Conservation (phyloP, 2,329 filamentous ascomycete species). For the Microsporum audouinii region DNA sequence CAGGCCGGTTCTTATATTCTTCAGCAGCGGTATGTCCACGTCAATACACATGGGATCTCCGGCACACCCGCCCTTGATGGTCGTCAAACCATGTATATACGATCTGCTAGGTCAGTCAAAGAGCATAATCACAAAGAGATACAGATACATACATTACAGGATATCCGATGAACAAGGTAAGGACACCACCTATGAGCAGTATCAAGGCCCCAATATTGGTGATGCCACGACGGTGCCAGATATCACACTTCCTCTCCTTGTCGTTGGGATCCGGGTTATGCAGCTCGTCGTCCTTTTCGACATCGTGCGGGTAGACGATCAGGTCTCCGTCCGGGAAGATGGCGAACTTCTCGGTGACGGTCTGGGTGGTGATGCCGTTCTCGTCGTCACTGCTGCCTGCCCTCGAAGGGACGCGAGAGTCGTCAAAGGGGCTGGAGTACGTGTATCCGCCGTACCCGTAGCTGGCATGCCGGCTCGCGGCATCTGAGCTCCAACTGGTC, state of each 20-base stretch:
- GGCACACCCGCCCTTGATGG: slow-evolving; percentile 20
- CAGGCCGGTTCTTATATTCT: slow-evolving; percentile 49
- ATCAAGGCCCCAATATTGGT: slow-evolving; percentile 53
- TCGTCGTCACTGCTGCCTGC: slow-evolving; percentile 54
- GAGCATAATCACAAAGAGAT: background rate
- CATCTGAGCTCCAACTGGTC: slow-evolving; percentile 55
- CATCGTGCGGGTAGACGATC: slow-evolving; percentile 57
- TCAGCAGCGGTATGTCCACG: slow-evolving; percentile 41
- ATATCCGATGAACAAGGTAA: slow-evolving; percentile 58
- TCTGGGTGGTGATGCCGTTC: slow-evolving; percentile 52
- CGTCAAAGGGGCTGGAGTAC: slow-evolving; percentile 41
- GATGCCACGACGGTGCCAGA: slow-evolving; percentile 53
- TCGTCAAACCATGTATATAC: background rate
- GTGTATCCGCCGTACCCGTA: background rate
- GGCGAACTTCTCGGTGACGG: slow-evolving; percentile 62
- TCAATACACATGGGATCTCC: slow-evolving; percentile 40
- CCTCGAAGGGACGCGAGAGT: slow-evolving; percentile 48
- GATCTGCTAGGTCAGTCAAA: background rate
- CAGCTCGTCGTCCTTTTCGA: slow-evolving; percentile 61
- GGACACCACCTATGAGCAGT: slow-evolving; percentile 48
- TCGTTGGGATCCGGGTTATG: slow-evolving; percentile 60
- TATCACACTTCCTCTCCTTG: slow-evolving; percentile 49
- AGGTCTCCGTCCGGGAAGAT: slow-evolving; percentile 57
- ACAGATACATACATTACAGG: slow-evolving; percentile 50
- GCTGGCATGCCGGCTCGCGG: slow-evolving; percentile 36